phyloP scores from a whole-genome alignment of 139 green algal species.

The Chlamydomonas incerta region DNA sequence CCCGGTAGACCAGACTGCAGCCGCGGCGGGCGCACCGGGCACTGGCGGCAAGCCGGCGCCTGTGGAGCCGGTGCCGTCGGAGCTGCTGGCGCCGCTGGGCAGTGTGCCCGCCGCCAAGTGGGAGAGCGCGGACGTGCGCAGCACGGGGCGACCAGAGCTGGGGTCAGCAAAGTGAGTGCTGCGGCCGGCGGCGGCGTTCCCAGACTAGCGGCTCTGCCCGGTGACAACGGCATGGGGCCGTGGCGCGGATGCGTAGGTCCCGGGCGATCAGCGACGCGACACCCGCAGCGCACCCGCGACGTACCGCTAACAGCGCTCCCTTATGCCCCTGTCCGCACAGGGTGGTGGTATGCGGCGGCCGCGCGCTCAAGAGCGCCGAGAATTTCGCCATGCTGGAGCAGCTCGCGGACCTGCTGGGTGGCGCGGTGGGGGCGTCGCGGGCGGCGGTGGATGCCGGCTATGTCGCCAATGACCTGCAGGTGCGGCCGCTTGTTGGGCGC shows the following conservation, averaged over 20 bases:
- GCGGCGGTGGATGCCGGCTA: conserved; percentile 93
- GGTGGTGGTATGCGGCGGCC: conserved; percentile 83
- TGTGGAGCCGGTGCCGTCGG: conserved; percentile 59
- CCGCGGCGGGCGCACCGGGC: background rate
- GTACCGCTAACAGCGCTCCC: too few relatives aligned
- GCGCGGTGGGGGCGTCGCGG: conserved; percentile 87
- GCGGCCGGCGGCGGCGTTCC: background rate
- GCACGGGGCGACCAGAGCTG: conserved; percentile 82
- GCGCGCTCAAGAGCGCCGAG: conserved; percentile 88
- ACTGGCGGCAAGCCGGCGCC: conserved; percentile 9
- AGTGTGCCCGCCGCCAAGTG: conserved; percentile 52
- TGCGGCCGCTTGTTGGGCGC: background rate
- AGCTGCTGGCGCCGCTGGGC: conserved; percentile 24
- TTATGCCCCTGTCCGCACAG: conserved; percentile 9
- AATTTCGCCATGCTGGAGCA: conserved; percentile 87
- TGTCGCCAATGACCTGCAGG: conserved; percentile 92
- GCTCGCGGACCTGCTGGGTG: conserved; percentile 89
- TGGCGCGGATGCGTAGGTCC: too few relatives aligned
- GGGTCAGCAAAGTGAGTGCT: conserved; percentile 69
- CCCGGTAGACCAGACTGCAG: background rate
- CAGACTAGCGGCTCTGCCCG: too few relatives aligned
- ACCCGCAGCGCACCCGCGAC: too few relatives aligned
- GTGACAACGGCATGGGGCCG: too few relatives aligned
- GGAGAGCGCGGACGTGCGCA: conserved; percentile 66
- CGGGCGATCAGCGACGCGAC: too few relatives aligned